Evolutionary conservation across 805 yeast species (phyloP).

Genomic region (Diddensiella santjacobensis): DNA sequence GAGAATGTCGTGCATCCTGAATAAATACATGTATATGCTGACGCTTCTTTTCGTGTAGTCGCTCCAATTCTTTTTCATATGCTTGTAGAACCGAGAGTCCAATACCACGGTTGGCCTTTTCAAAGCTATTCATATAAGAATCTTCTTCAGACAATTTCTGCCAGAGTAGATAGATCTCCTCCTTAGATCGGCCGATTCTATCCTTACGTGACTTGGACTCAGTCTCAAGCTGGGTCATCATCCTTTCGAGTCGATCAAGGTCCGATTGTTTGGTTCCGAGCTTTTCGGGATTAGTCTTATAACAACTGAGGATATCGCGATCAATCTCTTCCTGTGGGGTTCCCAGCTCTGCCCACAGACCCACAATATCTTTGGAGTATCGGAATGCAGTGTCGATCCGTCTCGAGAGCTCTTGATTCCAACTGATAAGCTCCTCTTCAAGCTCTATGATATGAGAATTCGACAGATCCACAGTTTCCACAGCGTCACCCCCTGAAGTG

Average conservation of each 20-base stretch:
- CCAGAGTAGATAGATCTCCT: slow-evolving; percentile 53
- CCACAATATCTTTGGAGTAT: slow-evolving; percentile 27
- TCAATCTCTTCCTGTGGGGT: slow-evolving; percentile 31
- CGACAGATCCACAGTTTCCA: slow-evolving; percentile 23
- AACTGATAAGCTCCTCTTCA: slow-evolving; percentile 25
- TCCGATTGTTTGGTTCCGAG: slow-evolving; percentile 28
- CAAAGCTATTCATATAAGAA: slow-evolving; percentile 41
- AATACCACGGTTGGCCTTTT: slow-evolving; percentile 42
- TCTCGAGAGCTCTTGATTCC: slow-evolving; percentile 23
- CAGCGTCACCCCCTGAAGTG: slow-evolving; percentile 15
- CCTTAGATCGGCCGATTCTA: slow-evolving; percentile 32
- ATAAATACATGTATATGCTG: slow-evolving; percentile 67
- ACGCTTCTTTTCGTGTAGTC: slow-evolving; percentile 58
- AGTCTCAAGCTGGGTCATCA: slow-evolving; percentile 30
- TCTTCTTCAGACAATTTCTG: slow-evolving; percentile 48
- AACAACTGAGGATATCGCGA: slow-evolving; percentile 20
- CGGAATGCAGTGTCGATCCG: slow-evolving; percentile 21
- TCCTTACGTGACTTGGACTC: slow-evolving; percentile 35
- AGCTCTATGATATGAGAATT: slow-evolving; percentile 22
- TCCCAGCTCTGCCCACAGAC: slow-evolving; percentile 34
- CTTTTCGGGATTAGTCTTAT: slow-evolving; percentile 24
- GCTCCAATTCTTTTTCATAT: slow-evolving; percentile 51
- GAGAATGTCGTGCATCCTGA: slow-evolving; percentile 53
- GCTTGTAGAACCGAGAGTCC: slow-evolving; percentile 46
- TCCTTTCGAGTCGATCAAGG: slow-evolving; percentile 27